phyloP scores from a whole-genome alignment of 352 stramenopile species.

The Aphanomyces cochlioides region DNA sequence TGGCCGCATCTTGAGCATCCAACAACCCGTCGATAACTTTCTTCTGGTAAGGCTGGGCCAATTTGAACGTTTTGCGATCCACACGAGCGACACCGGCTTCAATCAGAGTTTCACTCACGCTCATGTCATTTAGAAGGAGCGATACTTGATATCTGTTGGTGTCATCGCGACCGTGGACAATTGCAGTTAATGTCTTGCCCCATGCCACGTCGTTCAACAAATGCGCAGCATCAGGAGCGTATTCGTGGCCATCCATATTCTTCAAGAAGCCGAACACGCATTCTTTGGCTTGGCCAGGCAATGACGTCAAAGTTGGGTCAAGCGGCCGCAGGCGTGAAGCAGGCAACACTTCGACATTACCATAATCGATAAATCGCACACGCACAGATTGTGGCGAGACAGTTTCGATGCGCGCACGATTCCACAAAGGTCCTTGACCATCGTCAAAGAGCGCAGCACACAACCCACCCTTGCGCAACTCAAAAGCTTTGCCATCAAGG shows the following conservation, averaged over 20 bases:
- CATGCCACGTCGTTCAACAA: conserved; percentile 88
- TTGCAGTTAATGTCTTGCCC: conserved; percentile 86
- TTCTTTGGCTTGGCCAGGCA: conserved; percentile 86
- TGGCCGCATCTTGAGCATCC: conserved; percentile 87
- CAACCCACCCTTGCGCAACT: conserved; percentile 86
- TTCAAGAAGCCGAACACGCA: conserved; percentile 86
- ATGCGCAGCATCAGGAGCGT: conserved; percentile 88
- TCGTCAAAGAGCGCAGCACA: conserved; percentile 96
- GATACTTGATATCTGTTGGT: conserved; percentile 66
- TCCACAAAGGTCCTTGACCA: conserved; percentile 90
- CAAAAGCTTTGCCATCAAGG: conserved; percentile 83
- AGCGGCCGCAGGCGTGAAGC: conserved; percentile 86
- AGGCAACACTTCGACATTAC: conserved; percentile 87
- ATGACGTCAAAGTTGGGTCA: conserved; percentile 82
- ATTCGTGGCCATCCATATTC: conserved; percentile 84
- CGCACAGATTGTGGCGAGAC: conserved; percentile 58
- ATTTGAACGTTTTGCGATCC: conserved; percentile 74
- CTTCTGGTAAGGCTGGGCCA: conserved; percentile 61
- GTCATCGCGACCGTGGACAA: conserved; percentile 68
- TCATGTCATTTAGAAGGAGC: conserved; percentile 76
- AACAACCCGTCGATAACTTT: conserved; percentile 87
- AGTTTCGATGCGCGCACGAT: conserved; percentile 89
- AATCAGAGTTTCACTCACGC: conserved; percentile 87
- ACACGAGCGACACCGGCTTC: conserved; percentile 84
- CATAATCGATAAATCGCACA: conserved; percentile 96